A percentile compares a stretch with the other conserved stretches of the same genome.
phyloP scores from a whole-genome alignment of 768 basidiomycete species.

The Leccinum arenicola region DNA sequence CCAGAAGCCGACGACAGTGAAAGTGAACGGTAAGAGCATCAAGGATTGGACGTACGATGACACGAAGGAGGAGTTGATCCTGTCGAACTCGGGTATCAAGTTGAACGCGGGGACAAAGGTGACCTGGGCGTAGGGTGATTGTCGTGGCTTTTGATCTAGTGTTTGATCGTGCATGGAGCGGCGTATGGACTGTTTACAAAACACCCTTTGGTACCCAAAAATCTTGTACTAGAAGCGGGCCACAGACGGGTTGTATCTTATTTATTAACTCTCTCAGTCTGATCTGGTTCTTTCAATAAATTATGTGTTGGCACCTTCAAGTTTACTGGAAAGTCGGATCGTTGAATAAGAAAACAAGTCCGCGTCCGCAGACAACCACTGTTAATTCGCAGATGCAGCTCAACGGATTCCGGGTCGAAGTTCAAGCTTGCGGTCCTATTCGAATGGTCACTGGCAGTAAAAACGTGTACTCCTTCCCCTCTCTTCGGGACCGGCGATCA shows the following conservation, averaged over 20 bases:
- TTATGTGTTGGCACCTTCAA: not conserved
- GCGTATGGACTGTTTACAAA: not conserved
- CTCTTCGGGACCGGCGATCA: not conserved
- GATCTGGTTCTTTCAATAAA: not conserved
- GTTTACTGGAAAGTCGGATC: not conserved
- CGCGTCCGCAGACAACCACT: not conserved
- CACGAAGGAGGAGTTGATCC: conserved; percentile 40
- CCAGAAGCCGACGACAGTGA: conserved; percentile 39
- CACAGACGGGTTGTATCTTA: too few relatives aligned
- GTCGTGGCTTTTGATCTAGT: not conserved
- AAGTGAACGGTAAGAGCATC: conserved; percentile 35
- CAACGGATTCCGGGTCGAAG: not conserved
- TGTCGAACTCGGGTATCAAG: conserved; percentile 37
- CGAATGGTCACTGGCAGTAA: not conserved
- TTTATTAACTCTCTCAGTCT: too few relatives aligned
- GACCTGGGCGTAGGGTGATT: conserved; percentile 30
- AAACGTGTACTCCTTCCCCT: not conserved
- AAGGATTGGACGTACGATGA: conserved; percentile 40
- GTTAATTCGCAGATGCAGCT: not conserved
- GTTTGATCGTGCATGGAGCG: not conserved
- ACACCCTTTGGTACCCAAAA: not conserved
- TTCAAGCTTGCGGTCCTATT: not conserved
- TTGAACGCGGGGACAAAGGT: conserved; percentile 40
- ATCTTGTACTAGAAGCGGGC: not conserved
- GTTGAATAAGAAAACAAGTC: not conserved